Conservation (phyloP, 257 asterid species). For the Solanum chilense region DNA sequence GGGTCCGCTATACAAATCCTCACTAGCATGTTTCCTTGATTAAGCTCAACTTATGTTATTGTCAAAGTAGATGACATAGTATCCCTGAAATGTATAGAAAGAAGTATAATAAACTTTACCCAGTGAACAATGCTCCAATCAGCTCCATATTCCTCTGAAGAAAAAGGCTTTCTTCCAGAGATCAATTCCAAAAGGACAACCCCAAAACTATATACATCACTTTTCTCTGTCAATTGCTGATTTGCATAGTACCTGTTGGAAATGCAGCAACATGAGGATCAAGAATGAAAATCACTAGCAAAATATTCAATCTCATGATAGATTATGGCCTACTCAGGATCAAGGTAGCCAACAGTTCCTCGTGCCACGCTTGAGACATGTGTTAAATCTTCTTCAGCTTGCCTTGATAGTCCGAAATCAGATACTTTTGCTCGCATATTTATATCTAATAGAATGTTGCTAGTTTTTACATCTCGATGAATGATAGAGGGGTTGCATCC, state of each 20-base stretch:
- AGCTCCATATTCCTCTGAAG: slow-evolving; percentile 67
- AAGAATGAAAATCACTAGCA: background rate
- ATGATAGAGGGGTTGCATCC: slow-evolving; percentile 98
- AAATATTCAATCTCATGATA: background rate
- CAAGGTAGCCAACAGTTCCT: slow-evolving; percentile 96
- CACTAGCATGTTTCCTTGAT: background rate
- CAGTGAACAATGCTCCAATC: slow-evolving; percentile 99
- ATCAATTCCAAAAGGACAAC: slow-evolving; percentile 89
- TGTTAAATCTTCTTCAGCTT: slow-evolving; percentile 90
- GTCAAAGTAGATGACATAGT: background rate
- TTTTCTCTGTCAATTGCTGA: slow-evolving; percentile 90
- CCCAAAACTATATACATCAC: slow-evolving; percentile 95
- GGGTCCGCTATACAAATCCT: background rate
- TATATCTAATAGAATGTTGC: slow-evolving; percentile 81
- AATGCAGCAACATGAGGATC: background rate
- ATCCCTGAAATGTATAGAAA: background rate
- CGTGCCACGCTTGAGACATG: slow-evolving; percentile 92
- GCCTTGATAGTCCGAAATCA: slow-evolving; percentile 96
- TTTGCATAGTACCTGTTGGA: slow-evolving; percentile 77
- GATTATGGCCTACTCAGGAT: slow-evolving; percentile 68
- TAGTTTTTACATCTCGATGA: slow-evolving; percentile 92
- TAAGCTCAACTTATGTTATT: background rate
- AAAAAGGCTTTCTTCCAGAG: slow-evolving; percentile 88
- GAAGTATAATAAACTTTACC: slow-evolving; percentile 41
- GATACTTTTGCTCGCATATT: slow-evolving; percentile 97